These are phyloP conservation scores for Calonectria hongkongensis DNA, from an alignment of 2,329 filamentous ascomycete genomes.

Conservation along the genomic window DNA sequence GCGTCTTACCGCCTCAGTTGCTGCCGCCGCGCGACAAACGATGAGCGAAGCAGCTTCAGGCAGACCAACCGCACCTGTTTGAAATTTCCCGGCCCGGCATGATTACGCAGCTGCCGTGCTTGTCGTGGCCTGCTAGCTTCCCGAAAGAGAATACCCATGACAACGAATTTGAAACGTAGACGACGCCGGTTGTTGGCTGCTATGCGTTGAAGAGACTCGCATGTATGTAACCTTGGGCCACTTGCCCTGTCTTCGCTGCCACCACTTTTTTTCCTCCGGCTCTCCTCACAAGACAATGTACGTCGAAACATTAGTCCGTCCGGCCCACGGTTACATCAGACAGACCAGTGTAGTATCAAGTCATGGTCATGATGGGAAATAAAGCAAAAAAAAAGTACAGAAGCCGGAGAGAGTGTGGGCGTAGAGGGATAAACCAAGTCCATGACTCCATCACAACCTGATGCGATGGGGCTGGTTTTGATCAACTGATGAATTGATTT, in stretches of 20 bases:
- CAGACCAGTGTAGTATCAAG: slow-evolving; percentile 3
- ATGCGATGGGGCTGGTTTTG: slow-evolving; percentile 23
- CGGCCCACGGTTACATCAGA: slow-evolving; percentile 29
- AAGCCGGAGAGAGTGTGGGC: neutral
- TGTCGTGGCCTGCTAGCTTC: neutral
- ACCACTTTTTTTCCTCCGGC: neutral
- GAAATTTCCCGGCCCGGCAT: slow-evolving; percentile 34
- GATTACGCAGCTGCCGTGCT: slow-evolving; percentile 17
- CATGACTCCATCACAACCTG: slow-evolving; percentile 23
- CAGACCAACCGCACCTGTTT: slow-evolving; percentile 20
- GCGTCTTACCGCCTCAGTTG: slow-evolving; percentile 14
- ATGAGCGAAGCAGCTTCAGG: slow-evolving; percentile 10
- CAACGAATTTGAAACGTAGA: slow-evolving; percentile 18
- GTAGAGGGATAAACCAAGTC: slow-evolving; percentile 5
- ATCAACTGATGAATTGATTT: slow-evolving; percentile 31
- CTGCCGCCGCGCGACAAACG: neutral
- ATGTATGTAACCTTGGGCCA: slow-evolving; percentile 30
- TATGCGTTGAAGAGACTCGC: slow-evolving; percentile 26
- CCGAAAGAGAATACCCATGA: slow-evolving; percentile 7
- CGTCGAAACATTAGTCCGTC: slow-evolving; percentile 4
- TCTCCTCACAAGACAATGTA: neutral
- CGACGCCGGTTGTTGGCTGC: neutral
- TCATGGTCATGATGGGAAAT: neutral
- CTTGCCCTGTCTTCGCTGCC: slow-evolving; percentile 8
- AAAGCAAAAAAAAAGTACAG: neutral